Conservation (phyloP, 108 stramenopile species). For the Fistulifera pelliculosa region DNA sequence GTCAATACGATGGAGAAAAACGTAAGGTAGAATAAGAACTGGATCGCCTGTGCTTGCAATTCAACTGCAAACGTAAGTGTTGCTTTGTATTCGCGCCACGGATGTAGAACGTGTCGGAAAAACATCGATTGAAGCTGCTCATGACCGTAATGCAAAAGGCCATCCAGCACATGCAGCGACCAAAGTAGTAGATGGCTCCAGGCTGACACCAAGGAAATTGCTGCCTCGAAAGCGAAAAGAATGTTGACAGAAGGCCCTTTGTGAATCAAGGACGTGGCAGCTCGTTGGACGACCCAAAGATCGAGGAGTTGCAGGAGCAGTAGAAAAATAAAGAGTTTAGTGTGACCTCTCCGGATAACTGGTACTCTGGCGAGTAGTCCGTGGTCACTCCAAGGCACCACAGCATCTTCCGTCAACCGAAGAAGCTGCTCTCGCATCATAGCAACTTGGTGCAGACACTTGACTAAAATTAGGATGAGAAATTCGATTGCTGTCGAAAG, state of each 20-base stretch:
- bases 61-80: slow-evolving; percentile 85
- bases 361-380: slow-evolving; percentile 17
- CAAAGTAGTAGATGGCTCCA: slow-evolving; percentile 61
- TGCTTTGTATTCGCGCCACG: slow-evolving; percentile 76
- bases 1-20: slow-evolving; percentile 95
- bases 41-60: slow-evolving; percentile 84
- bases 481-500: slow-evolving; percentile 75
- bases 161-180: slow-evolving; percentile 81
- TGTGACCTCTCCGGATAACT: slow-evolving; percentile 26
- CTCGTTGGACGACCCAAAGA: slow-evolving; percentile 44
- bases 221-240: slow-evolving; percentile 91
- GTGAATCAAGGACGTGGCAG: slow-evolving; percentile 39
- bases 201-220: slow-evolving; percentile 77
- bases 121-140: slow-evolving; percentile 29
- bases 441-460: slow-evolving; percentile 92
- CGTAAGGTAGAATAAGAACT: slow-evolving; percentile 88
- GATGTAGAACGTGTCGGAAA: slow-evolving; percentile 40
- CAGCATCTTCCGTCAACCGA: slow-evolving; percentile 81
- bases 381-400: slow-evolving; percentile 11
- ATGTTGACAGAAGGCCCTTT: slow-evolving; percentile 80
- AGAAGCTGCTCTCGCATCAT: slow-evolving; percentile 85
- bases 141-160: slow-evolving; percentile 53
- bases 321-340: slow-evolving; percentile 48
- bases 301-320: slow-evolving; percentile 50
- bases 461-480: slow-evolving; percentile 73